These are phyloP conservation scores for Leishmania major DNA, from an alignment of 208 protist species.

Conservation along the genomic window DNA sequence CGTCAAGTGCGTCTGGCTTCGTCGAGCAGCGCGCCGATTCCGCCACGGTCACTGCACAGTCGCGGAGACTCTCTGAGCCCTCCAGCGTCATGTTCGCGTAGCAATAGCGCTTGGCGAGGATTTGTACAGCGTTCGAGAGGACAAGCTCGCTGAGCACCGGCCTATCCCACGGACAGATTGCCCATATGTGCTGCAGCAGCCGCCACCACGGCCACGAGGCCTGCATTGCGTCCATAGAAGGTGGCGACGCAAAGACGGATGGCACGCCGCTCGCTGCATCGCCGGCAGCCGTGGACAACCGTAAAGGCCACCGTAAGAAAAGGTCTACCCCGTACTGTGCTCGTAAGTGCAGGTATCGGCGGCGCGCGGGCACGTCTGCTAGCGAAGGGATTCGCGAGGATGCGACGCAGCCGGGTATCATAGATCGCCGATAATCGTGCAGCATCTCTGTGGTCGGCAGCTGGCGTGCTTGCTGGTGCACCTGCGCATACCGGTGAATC, in stretches of 20 bases:
- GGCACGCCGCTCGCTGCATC: not conserved
- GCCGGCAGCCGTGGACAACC: not conserved
- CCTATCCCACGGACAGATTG: constrained; percentile 39
- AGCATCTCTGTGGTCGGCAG: constrained; percentile 20
- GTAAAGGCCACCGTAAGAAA: constrained; percentile 62
- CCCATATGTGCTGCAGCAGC: constrained; percentile 51
- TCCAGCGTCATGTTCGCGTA: constrained; percentile 48
- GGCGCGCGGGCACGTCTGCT: constrained; percentile 26
- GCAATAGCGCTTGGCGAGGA: constrained; percentile 44
- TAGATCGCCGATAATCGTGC: not conserved
- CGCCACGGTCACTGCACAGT: not conserved
- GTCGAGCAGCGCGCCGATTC: constrained; percentile 9
- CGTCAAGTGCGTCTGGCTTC: constrained; percentile 39
- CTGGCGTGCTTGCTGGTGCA: constrained; percentile 3
- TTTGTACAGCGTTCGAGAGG: constrained; percentile 61
- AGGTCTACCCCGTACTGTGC: constrained; percentile 60
- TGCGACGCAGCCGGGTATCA: not conserved
- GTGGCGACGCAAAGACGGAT: constrained; percentile 1
- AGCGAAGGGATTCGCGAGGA: not conserved
- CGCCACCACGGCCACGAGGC: constrained; percentile 44
- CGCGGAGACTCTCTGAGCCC: constrained; percentile 20
- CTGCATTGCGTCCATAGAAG: constrained; percentile 3
- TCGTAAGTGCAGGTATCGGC: constrained; percentile 46
- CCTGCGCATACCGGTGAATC: constrained; percentile 18
- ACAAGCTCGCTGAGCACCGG: constrained; percentile 51